Base-by-base conservation (phyloP, 2,329 filamentous ascomycete species). In the Aspergillus persii region DNA sequence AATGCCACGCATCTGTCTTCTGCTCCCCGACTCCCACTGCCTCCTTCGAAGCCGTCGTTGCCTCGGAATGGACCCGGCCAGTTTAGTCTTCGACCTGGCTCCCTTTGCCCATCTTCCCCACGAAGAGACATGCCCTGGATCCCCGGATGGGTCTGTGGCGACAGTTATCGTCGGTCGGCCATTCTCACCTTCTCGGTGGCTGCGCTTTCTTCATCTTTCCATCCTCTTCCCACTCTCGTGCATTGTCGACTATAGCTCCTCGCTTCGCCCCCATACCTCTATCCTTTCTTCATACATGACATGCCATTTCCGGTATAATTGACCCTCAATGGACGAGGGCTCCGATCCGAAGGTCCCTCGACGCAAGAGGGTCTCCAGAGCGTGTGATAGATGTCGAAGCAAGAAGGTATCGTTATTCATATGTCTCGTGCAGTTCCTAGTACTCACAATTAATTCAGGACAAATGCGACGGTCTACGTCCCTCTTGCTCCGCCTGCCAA, bases 301-400 rank as follows among this genome's bases (percentile, higher is more conserved):
- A 68, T 69, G 67, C 57, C 46, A 59, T 50, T 55, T 51, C 51
- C 61, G 57, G 47, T 48, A 31, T 61, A 66, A 62, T 52, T 67
- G 59, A 67, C 53, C 68, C 63, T 70, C 66, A 59, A 77, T 77
- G 70, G 71, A 75, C 59, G 74, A 77, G 68, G 74, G 72, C 63
- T 68, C 71, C 27, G 72, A 75, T 63, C 59, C 65, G 8, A 75
- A 72, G 68, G 69, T 66, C 63, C 68, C 72, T 69, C 74, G 74
- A 56, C 76, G 78, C 50, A 77, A 79, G 69, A 76, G 78, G 68
- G 77, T 80, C 48, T 79, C 78, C 23, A 72, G 77, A 59, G 78
- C 78, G 58, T 80, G 78, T 62, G 74, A 78, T 61, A 73, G 77
- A 49, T 80, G 78, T 70, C 74, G 77, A 60, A 76, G 74, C 58